These are phyloP conservation scores for Sabuloglossum arenarium DNA, from an alignment of 495 filamentous ascomycete genomes.

Conservation along the genomic window DNA sequence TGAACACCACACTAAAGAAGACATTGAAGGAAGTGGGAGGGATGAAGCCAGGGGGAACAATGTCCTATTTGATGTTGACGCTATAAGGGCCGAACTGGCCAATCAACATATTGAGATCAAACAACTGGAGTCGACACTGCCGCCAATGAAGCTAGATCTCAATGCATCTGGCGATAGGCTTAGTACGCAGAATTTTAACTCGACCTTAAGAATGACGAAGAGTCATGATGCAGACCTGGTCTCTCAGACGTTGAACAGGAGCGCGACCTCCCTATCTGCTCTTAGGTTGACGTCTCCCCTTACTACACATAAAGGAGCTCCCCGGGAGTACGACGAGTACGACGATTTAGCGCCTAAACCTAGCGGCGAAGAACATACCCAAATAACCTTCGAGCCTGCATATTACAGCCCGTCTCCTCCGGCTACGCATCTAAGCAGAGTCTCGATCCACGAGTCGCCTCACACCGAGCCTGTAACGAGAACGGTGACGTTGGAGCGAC, in stretches of 20 bases:
- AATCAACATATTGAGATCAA: conserved; percentile 54
- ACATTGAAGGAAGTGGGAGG: conserved; percentile 17
- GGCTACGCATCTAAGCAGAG: background rate
- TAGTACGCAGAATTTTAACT: background rate
- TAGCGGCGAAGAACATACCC: conserved; percentile 29
- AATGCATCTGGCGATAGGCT: conserved; percentile 14
- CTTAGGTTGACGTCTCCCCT: background rate
- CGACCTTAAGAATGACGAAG: conserved; percentile 26
- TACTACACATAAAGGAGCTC: background rate
- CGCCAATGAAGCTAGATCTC: conserved; percentile 65
- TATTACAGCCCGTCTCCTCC: conserved; percentile 20
- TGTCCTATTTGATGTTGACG: conserved; percentile 90
- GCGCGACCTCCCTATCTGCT: background rate
- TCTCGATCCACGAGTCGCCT: background rate
- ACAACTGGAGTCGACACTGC: conserved; percentile 71
- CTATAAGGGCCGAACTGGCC: conserved; percentile 70
- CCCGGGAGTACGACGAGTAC: conserved; percentile 5
- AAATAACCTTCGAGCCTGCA: conserved; percentile 56
- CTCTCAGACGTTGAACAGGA: background rate
- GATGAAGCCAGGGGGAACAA: conserved; percentile 23
- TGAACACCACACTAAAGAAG: conserved; percentile 27
- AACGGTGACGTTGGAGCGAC: conserved; percentile 5
- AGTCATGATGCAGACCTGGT: conserved; percentile 17
- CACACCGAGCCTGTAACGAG: background rate
- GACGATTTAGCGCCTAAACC: background rate